A percentile compares a stretch with the other conserved stretches of the same genome.
Conservation (phyloP, 108 stramenopile species). For the Licmophora abbreviata region DNA sequence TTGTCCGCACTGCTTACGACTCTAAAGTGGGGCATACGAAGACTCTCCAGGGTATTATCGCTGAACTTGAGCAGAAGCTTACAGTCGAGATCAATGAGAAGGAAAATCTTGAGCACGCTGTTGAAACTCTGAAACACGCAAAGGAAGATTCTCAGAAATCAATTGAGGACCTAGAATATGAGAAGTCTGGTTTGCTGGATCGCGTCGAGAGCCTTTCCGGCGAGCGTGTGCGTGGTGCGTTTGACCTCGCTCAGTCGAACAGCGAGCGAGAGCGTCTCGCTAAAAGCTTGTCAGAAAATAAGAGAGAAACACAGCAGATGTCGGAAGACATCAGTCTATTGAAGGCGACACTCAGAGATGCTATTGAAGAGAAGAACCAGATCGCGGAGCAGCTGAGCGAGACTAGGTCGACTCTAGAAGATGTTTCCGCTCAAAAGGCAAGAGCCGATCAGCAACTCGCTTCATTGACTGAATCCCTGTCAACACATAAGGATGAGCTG, state of each 20-base stretch:
- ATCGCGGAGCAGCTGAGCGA: background rate
- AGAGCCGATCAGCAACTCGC: no score
- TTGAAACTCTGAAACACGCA: conserved; percentile 7
- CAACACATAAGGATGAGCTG: no score
- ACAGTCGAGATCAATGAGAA: background rate
- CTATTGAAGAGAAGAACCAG: background rate
- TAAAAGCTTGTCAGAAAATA: background rate
- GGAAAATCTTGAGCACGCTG: conserved; percentile 31
- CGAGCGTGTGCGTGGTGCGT: conserved; percentile 13
- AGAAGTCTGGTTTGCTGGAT: conserved; percentile 4
- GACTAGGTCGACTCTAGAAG: background rate
- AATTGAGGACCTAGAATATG: background rate
- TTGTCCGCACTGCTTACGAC: conserved; percentile 1
- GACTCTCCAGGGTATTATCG: background rate
- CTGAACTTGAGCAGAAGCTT: background rate
- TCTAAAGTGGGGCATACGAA: conserved; percentile 4
- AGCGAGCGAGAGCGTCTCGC: conserved; percentile 6
- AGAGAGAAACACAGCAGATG: background rate
- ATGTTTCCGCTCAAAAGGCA: no score
- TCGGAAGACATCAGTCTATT: conserved; percentile 1
- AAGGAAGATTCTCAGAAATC: background rate
- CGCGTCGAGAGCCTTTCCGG: conserved; percentile 11
- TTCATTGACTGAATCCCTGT: no score
- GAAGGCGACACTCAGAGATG: conserved; percentile 1
- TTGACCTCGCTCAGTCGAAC: conserved; percentile 13